Evolutionary conservation across 345 rosid species (phyloP), one percentile per base, ranked within the genome.

Genomic region (Combretum micranthum): DNA sequence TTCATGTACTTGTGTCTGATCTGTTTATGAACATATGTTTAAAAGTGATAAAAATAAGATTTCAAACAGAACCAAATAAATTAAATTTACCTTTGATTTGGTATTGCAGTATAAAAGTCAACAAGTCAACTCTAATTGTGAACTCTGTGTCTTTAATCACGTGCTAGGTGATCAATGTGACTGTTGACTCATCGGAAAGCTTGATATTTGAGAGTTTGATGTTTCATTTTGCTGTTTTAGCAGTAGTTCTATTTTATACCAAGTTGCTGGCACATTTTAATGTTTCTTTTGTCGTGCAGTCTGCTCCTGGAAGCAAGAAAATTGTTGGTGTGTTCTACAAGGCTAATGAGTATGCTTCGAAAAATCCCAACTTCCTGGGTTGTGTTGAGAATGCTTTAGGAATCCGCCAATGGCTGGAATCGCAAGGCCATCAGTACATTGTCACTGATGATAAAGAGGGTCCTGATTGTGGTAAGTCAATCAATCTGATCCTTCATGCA

Each of bases 291-390:
- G 53, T 32, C 19, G 20, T 37, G 63, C 80, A 86, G 95, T 84
- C 88, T 60, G 77, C 93, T 63, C 54, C 88, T 7, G 90, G 78
- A 43, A 81, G 84, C 80, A 86, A 86, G 67, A 92, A 92, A 80
- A 88, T 92, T 32, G 96, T 88, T 50, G 98, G 98, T 3, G 98
- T 92, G 53, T 92, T 92, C 75, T 92, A 92, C 84, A 92, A 92
- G 78, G 98, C 82, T 61, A 75, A 86, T 26, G 90, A 88, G 65
- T 86, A 84, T 53, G 91, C 85, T 57, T 16, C 78, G 14, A 69
- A 53, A 79, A 86, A 88, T 57, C 96, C 96, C 16, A 83, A 88
- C 60, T 86, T 92, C 64, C 66, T 88, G 44, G 93, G 96, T 26
- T 82, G 87, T 21, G 85, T 74, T 20, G 98, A 92, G 74, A 65